Percentiles rank a stretch among this genome's conserved stretches.
phyloP scores from a whole-genome alignment of 345 rosid genomes.

The Schrenkiella parvula region DNA sequence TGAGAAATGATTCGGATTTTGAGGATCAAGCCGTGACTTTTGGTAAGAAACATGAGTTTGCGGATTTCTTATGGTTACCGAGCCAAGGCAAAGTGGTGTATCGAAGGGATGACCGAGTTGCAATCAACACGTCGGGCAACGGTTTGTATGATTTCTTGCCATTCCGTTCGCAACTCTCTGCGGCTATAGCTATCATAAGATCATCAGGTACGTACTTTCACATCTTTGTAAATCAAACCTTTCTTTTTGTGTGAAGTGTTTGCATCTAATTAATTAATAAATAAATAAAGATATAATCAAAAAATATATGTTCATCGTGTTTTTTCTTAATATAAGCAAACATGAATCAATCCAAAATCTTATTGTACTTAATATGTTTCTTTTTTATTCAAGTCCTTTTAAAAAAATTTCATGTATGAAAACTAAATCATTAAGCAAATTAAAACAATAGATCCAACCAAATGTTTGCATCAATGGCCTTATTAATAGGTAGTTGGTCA shows the following conservation, averaged over 20 bases:
- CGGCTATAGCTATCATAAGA: constrained; percentile 35
- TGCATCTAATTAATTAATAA: not conserved
- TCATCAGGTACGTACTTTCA: constrained; percentile 36
- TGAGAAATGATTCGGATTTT: constrained; percentile 15
- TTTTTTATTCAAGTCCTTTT: not conserved
- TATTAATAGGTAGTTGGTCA: not conserved
- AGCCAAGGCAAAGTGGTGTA: constrained; percentile 22
- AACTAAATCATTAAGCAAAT: not conserved
- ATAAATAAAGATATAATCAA: not conserved
- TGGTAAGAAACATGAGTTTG: constrained; percentile 16
- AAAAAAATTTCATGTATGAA: not conserved
- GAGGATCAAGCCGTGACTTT: constrained; percentile 8
- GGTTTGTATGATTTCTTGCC: constrained; percentile 53
- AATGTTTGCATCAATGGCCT: not conserved
- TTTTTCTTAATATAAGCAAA: not conserved
- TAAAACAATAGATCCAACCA: not conserved
- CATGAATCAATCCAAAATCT: not conserved
- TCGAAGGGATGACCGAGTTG: constrained; percentile 49
- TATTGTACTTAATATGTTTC: not conserved
- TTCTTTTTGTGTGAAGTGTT: not conserved
- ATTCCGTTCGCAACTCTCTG: constrained; percentile 46
- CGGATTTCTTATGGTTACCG: constrained; percentile 16
- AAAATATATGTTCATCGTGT: not conserved
- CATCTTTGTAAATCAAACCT: not conserved
- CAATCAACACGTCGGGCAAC: constrained; percentile 39